Evolutionary conservation across 805 yeast genomes (phyloP).

Genomic region (Monosporozyma aerobia): DNA sequence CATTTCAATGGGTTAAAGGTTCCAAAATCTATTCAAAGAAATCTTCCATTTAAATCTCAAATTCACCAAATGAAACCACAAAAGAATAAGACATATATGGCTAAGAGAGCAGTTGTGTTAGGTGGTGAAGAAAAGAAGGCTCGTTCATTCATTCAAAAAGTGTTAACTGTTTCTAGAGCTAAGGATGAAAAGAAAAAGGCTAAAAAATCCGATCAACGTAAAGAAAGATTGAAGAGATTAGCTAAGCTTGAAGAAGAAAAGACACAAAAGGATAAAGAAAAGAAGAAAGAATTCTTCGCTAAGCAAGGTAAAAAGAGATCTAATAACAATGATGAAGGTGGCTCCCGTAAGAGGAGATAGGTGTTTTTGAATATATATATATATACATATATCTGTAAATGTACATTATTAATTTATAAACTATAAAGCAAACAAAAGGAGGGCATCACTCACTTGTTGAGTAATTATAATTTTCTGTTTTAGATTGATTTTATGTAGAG

Average conservation of each 20-base stretch:
- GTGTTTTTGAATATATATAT: background rate
- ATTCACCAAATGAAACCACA: conserved; percentile 82
- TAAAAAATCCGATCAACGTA: conserved; percentile 68
- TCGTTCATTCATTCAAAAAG: conserved; percentile 77
- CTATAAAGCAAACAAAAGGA: background rate
- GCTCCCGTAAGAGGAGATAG: conserved; percentile 22
- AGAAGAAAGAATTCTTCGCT: conserved; percentile 80
- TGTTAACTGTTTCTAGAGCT: conserved; percentile 74
- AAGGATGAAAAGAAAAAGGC: conserved; percentile 69
- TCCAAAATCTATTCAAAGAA: conserved; percentile 66
- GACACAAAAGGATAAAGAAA: conserved; percentile 67
- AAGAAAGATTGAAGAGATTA: conserved; percentile 61
- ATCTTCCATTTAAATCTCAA: conserved; percentile 88
- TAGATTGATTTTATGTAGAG: background rate
- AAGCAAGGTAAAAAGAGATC: conserved; percentile 59
- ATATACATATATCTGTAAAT: background rate
- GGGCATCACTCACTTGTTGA: background rate
- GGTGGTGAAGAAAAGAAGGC: conserved; percentile 92
- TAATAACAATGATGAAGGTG: conserved; percentile 24
- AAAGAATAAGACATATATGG: conserved; percentile 69
- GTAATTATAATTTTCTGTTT: background rate
- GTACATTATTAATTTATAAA: background rate
- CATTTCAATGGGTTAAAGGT: conserved; percentile 82
- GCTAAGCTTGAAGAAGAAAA: conserved; percentile 67
- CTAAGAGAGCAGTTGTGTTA: conserved; percentile 87